phyloP scores from a whole-genome alignment of 768 basidiomycete species.

The Macrolepiota fuliginosa region DNA sequence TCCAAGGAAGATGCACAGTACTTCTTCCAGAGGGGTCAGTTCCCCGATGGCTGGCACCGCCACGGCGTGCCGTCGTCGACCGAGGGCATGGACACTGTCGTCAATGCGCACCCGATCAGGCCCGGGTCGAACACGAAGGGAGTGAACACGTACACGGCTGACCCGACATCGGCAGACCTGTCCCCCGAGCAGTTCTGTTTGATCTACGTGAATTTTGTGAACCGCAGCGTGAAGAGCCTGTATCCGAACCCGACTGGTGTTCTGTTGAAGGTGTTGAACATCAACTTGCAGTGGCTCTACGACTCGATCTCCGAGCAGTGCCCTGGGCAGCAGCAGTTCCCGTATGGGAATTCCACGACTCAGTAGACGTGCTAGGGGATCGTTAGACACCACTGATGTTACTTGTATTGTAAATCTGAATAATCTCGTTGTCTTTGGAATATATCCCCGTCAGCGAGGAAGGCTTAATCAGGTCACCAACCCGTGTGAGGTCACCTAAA shows the following conservation, averaged over 20 bases:
- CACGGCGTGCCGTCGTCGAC: conserved; percentile 1
- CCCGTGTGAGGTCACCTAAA: too few species aligned
- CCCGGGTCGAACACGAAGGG: conserved; percentile 14
- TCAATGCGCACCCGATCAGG: conserved; percentile 13
- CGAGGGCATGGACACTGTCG: conserved; percentile 9
- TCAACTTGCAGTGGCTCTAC: conserved; percentile 12
- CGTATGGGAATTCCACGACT: neutral
- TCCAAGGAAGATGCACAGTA: conserved; percentile 13
- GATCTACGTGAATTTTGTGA: conserved; percentile 17
- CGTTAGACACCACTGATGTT: too few species aligned
- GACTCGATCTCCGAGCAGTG: neutral
- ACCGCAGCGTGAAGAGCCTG: conserved; percentile 14
- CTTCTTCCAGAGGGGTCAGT: conserved; percentile 16
- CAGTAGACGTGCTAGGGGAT: too few species aligned
- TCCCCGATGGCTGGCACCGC: conserved; percentile 17
- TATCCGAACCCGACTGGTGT: conserved; percentile 17
- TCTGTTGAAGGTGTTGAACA: conserved; percentile 6
- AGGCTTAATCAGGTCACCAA: too few species aligned
- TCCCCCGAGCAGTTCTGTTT: conserved; percentile 8
- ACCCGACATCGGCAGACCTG: conserved; percentile 13
- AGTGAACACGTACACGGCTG: conserved; percentile 15
- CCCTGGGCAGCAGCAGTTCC: neutral
- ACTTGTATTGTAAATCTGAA: too few species aligned
- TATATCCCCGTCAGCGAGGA: too few species aligned
- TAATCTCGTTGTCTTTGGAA: too few species aligned